phyloP scores from a whole-genome alignment of 164 flowering plant genomes.

The Piper betle region DNA sequence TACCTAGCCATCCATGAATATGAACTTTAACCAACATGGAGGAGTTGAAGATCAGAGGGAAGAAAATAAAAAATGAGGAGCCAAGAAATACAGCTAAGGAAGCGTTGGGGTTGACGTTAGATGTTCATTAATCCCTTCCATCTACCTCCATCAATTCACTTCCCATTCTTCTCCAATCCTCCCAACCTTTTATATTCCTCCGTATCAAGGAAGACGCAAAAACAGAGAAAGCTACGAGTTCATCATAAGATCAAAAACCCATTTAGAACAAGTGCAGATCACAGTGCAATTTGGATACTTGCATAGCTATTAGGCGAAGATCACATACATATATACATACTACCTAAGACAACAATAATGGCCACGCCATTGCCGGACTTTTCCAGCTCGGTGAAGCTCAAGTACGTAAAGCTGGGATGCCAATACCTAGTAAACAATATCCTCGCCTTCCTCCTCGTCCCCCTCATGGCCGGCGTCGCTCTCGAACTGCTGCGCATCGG shows the following conservation, averaged over 20 bases:
- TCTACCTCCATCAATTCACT: conserved; percentile 22
- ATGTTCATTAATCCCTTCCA: conserved; percentile 13
- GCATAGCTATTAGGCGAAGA: neutral
- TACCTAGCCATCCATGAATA: neutral
- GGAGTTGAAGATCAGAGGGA: neutral
- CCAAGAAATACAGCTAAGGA: neutral
- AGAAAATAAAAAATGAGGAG: neutral
- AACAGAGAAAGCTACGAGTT: no score
- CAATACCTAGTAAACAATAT: conserved; percentile 51
- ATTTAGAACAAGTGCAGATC: no score
- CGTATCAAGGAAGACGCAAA: neutral
- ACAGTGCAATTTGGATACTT: neutral
- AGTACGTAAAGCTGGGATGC: conserved; percentile 54
- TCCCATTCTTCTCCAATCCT: conserved; percentile 2
- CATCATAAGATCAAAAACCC: no score
- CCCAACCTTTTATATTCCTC: neutral
- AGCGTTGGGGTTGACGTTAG: conserved; percentile 12
- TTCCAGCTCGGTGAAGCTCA: conserved; percentile 47
- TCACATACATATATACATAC: no score
- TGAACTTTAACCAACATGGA: neutral
- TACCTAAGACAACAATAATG: neutral
- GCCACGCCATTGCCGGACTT: conserved; percentile 25
- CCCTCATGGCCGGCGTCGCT: conserved; percentile 22
- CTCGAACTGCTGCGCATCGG: conserved; percentile 28
- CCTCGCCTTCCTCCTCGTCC: conserved; percentile 31